Percentiles rank a stretch among this genome's conserved stretches.
Evolutionary conservation across 2,329 filamentous ascomycete genomes (phyloP).

Genomic region (Exophiala oligosperma): DNA sequence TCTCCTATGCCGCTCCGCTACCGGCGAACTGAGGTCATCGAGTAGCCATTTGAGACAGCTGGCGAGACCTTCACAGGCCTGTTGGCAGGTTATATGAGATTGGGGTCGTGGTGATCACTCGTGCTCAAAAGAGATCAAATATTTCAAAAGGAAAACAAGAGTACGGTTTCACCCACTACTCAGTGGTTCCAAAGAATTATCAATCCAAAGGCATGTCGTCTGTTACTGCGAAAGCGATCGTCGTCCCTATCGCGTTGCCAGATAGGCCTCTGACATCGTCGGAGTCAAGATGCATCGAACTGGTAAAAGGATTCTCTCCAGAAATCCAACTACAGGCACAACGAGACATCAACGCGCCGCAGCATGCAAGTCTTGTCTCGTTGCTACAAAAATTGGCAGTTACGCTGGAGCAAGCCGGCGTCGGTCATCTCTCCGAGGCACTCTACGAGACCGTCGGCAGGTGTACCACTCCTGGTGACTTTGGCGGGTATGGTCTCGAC

Average conservation of each 20-base stretch:
- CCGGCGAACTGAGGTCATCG: background rate
- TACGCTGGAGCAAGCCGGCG: background rate
- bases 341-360: background rate
- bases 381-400: background rate
- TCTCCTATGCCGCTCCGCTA: background rate
- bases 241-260: background rate
- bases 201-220: no score
- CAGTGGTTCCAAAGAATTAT: no score
- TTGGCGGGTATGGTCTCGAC: conserved; percentile 13
- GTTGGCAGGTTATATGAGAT: no score
- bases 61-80: background rate
- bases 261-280: background rate
- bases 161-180: no score
- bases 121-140: no score
- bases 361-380: background rate
- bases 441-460: conserved; percentile 3
- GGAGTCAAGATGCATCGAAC: conserved; percentile 3
- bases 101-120: no score
- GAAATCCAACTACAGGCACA: background rate
- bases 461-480: conserved; percentile 4
- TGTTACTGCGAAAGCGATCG: background rate
- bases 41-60: background rate
- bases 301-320: background rate
- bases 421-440: background rate
- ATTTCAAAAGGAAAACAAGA: no score